phyloP scores from a whole-genome alignment of 139 green algal species.

The Trebouxia sp. region DNA sequence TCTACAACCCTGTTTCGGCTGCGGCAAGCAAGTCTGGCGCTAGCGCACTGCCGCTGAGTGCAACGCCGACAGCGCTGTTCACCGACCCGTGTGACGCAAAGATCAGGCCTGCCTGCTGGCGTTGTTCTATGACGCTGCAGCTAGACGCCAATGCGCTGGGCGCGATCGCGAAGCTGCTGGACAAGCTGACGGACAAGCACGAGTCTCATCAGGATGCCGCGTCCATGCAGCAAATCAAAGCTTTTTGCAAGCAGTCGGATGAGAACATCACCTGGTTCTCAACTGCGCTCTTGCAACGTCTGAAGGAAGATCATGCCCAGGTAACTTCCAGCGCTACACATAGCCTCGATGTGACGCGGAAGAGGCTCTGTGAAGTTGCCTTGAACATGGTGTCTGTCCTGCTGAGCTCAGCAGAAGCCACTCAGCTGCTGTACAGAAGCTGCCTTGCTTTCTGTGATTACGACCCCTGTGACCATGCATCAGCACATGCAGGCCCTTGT shows the following conservation, averaged over 20 bases:
- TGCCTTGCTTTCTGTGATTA: too few relatives aligned
- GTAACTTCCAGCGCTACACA: background rate
- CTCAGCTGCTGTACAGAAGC: too few relatives aligned
- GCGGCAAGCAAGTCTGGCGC: too few relatives aligned
- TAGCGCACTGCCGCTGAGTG: too few relatives aligned
- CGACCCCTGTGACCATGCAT: too few relatives aligned
- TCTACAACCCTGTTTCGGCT: too few relatives aligned
- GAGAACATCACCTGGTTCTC: conserved; percentile 29
- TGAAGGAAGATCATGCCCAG: conserved; percentile 40
- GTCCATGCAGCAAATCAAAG: conserved; percentile 34
- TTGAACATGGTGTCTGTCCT: background rate
- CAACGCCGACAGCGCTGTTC: too few relatives aligned
- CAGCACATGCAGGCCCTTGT: background rate
- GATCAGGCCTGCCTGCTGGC: too few relatives aligned
- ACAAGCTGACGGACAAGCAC: conserved; percentile 33
- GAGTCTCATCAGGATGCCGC: conserved; percentile 7
- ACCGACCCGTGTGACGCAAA: too few relatives aligned
- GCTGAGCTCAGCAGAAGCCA: background rate
- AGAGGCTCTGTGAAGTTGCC: background rate
- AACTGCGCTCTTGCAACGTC: conserved; percentile 35
- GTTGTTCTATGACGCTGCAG: background rate
- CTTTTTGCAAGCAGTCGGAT: conserved; percentile 28
- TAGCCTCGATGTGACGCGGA: background rate
- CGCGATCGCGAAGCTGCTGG: conserved; percentile 27
- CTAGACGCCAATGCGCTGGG: background rate